Evolutionary conservation across 768 basidiomycete genomes (phyloP).

Genomic region (Cantharellus cinnabarinus): DNA sequence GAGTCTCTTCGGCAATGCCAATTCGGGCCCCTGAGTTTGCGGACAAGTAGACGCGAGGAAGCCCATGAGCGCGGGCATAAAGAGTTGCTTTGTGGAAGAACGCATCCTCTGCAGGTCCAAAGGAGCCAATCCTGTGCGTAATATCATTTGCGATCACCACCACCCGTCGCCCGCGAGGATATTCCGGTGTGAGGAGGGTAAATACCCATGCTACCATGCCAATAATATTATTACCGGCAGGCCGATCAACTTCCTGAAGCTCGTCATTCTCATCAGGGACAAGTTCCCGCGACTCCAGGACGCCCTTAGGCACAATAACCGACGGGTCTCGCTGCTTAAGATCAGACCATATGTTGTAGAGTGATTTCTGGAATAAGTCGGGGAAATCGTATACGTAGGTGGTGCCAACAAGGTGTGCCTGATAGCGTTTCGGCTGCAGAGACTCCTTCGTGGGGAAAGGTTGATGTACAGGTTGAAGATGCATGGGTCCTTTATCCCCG

Average conservation of each 20-base stretch:
- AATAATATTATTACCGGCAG: constrained; percentile 82
- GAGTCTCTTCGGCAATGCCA: constrained; percentile 81
- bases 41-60: constrained; percentile 93
- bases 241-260: constrained; percentile 73
- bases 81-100: constrained; percentile 92
- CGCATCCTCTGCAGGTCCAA: constrained; percentile 86
- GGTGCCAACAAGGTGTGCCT: constrained; percentile 93
- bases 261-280: constrained; percentile 87
- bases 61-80: constrained; percentile 70
- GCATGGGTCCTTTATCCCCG: constrained; percentile 90
- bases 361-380: constrained; percentile 91
- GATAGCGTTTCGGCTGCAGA: constrained; percentile 94
- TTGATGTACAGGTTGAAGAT: constrained; percentile 85
- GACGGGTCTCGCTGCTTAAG: constrained; percentile 42
- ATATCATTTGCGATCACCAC: constrained; percentile 96
- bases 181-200: constrained; percentile 81
- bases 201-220: constrained; percentile 99
- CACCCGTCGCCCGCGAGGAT: constrained; percentile 63
- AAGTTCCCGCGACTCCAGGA: constrained; percentile 73
- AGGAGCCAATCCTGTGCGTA: constrained; percentile 96
- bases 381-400: constrained; percentile 99
- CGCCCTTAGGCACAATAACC: constrained; percentile 50
- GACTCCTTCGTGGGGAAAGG: constrained; percentile 96
- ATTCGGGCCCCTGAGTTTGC: constrained; percentile 98
- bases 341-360: constrained; percentile 81